A percentile compares a stretch with the other conserved stretches of the same genome.
phyloP scores from a whole-genome alignment of 176 grass and related monocot genomes.

The Thalia dealbata region DNA sequence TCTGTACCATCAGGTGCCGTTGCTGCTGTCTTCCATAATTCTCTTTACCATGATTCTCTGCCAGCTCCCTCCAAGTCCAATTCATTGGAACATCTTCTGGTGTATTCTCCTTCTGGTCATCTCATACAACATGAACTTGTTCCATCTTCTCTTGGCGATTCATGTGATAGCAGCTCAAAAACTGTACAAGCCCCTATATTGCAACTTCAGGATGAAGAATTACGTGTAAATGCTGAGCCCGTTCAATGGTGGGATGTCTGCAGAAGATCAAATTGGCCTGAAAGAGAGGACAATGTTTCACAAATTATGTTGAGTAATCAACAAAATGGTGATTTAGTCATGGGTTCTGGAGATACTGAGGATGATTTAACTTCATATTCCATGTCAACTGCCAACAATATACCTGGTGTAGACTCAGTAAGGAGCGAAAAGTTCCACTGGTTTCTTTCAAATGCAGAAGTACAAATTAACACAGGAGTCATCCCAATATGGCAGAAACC shows the following conservation, averaged over 20 bases:
- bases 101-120: slow-evolving; percentile 93
- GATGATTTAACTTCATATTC: slow-evolving; percentile 44
- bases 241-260: slow-evolving; percentile 99
- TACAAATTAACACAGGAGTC: slow-evolving; percentile 65
- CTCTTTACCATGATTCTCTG: slow-evolving; percentile 40
- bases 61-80: slow-evolving; percentile 53
- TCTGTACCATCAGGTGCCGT: slow-evolving; percentile 71
- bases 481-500: slow-evolving; percentile 99
- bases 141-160: slow-evolving; percentile 52
- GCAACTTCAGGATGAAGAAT: slow-evolving; percentile 86
- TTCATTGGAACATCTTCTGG: slow-evolving; percentile 91
- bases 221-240: slow-evolving; percentile 80
- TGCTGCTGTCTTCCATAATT: slow-evolving; percentile 85
- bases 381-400: slow-evolving; percentile 39
- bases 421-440: slow-evolving; percentile 60
- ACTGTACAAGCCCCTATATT: slow-evolving; percentile 37
- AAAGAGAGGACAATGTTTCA: slow-evolving; percentile 70
- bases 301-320: slow-evolving; percentile 40
- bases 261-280: slow-evolving; percentile 87
- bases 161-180: slow-evolving; percentile 54
- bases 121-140: slow-evolving; percentile 97
- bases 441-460: slow-evolving; percentile 95
- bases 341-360: slow-evolving; percentile 56
- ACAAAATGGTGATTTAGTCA: slow-evolving; percentile 34
- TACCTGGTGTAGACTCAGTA: slow-evolving; percentile 36